Conservation (phyloP, 2,329 filamentous ascomycete species). For the Colletotrichum neosansevieriae region DNA sequence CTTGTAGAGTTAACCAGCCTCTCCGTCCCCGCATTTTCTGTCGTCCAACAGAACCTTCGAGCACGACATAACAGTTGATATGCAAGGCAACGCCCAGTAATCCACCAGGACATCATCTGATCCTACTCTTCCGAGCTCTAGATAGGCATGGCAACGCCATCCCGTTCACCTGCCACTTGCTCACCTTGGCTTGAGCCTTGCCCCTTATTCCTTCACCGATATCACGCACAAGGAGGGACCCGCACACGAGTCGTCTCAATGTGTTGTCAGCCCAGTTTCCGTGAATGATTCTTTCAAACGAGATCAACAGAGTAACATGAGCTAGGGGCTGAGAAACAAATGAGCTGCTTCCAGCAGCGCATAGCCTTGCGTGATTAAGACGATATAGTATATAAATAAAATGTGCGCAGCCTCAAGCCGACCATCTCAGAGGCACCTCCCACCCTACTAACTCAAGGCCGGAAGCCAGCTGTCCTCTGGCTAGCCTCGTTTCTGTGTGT, state of each 20-base stretch:
- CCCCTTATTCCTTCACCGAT: background rate
- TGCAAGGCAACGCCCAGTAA: slow-evolving; percentile 21
- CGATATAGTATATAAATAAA: slow-evolving; percentile 31
- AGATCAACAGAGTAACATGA: background rate
- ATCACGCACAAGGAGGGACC: background rate
- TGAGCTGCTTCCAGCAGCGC: slow-evolving; percentile 33
- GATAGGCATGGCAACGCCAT: slow-evolving; percentile 2
- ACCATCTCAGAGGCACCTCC: background rate
- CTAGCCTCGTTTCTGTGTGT: background rate
- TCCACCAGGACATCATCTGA: slow-evolving; percentile 19
- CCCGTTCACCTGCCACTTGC: background rate
- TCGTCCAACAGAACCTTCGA: slow-evolving; percentile 5
- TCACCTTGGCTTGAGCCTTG: background rate
- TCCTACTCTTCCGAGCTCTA: background rate
- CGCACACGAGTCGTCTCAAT: background rate
- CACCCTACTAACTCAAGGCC: background rate
- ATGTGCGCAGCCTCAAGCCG: slow-evolving; percentile 32
- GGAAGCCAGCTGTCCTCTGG: background rate
- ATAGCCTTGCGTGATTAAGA: slow-evolving; percentile 37
- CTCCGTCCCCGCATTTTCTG: slow-evolving; percentile 11
- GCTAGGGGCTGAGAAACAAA: slow-evolving; percentile 22
- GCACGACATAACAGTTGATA: slow-evolving; percentile 14
- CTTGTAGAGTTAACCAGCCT: background rate
- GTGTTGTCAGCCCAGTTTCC: background rate
- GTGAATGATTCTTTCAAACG: background rate